Evolutionary conservation across 2,329 filamentous ascomycete species (phyloP).

Genomic region (Botrytis hyacinthi): DNA sequence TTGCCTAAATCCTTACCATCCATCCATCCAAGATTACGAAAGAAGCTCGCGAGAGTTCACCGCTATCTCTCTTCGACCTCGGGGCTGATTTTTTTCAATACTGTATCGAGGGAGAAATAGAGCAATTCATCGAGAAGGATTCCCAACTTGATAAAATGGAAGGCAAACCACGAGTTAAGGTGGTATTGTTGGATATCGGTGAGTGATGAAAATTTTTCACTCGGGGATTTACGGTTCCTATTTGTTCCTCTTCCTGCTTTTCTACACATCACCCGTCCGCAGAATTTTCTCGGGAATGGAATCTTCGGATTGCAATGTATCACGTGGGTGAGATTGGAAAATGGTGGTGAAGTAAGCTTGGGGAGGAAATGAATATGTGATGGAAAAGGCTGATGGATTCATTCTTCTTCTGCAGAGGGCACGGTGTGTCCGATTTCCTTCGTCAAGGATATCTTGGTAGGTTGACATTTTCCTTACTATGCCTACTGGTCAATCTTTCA

Average conservation of each 20-base stretch:
- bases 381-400: constrained; percentile 14
- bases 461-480: background rate
- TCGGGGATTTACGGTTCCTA: background rate
- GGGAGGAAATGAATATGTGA: background rate
- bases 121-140: background rate
- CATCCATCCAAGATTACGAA: constrained; percentile 1
- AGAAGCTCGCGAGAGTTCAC: constrained; percentile 8
- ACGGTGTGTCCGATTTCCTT: constrained; percentile 82
- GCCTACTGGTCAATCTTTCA: constrained; percentile 7
- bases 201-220: constrained; percentile 22
- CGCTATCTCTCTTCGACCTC: constrained; percentile 13
- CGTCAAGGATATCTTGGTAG: constrained; percentile 77
- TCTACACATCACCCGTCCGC: background rate
- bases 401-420: constrained; percentile 57
- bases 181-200: constrained; percentile 40
- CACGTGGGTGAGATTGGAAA: background rate
- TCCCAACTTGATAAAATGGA: background rate
- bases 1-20: background rate
- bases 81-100: constrained; percentile 1
- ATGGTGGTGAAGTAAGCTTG: background rate
- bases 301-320: constrained; percentile 1
- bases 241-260: background rate
- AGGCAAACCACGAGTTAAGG: constrained; percentile 21
- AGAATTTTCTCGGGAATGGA: background rate
- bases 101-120: background rate